Evolutionary conservation across 768 basidiomycete genomes (phyloP).

Genomic region (Trametes punicea): DNA sequence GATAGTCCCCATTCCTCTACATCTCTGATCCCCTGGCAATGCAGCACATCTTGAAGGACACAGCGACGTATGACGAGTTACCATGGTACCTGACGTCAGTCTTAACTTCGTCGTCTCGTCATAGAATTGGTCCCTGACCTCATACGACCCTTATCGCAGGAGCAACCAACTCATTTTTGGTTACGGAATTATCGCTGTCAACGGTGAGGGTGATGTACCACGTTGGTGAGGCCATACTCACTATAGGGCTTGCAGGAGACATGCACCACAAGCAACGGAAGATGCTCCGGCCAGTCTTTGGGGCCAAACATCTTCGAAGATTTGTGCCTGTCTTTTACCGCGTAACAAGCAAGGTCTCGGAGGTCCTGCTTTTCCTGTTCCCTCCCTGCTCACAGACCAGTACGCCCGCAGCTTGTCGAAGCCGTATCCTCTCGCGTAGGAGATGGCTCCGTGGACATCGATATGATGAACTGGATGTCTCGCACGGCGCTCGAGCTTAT

Average conservation of each 20-base stretch:
- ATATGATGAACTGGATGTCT: slow-evolving; percentile 26
- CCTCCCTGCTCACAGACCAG: no score
- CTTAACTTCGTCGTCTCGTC: background rate
- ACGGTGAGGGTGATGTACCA: slow-evolving; percentile 4
- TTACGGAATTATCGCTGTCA: slow-evolving; percentile 7
- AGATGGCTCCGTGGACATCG: slow-evolving; percentile 13
- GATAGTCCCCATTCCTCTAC: slow-evolving; percentile 9
- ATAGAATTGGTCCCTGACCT: background rate
- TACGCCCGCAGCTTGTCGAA: slow-evolving; percentile 23
- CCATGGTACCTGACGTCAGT: slow-evolving; percentile 10
- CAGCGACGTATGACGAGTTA: slow-evolving; percentile 16
- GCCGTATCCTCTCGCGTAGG: slow-evolving; percentile 16
- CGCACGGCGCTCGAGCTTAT: slow-evolving; percentile 28
- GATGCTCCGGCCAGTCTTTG: slow-evolving; percentile 20
- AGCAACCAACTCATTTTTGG: slow-evolving; percentile 13
- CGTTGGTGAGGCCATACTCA: no score
- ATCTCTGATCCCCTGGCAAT: slow-evolving; percentile 20
- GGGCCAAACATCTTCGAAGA: slow-evolving; percentile 11
- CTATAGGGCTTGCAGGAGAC: no score
- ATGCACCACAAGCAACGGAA: slow-evolving; percentile 25
- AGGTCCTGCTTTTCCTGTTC: no score
- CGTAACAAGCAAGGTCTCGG: slow-evolving; percentile 15
- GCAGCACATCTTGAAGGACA: slow-evolving; percentile 18
- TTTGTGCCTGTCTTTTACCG: slow-evolving; percentile 18
- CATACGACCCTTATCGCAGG: background rate